These are phyloP conservation scores for Penicillium turbatum DNA, from an alignment of 495 filamentous ascomycete genomes.

Conservation along the genomic window DNA sequence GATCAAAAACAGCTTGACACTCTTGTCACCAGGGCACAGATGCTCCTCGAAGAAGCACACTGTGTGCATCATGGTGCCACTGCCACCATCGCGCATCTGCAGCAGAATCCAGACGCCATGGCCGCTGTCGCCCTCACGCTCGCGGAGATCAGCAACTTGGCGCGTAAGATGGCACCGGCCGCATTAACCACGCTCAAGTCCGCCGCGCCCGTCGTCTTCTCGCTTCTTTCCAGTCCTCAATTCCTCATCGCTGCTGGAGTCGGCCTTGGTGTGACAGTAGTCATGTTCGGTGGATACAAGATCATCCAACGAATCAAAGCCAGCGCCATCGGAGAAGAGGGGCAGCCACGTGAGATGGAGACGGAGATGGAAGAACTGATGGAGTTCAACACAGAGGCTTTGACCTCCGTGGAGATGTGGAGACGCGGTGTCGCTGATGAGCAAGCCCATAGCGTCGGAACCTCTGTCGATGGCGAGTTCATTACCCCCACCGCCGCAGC, in stretches of 20 bases:
- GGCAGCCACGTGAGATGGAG: slow-evolving; percentile 4
- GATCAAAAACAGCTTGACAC: slow-evolving; percentile 56
- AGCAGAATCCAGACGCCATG: slow-evolving; percentile 87
- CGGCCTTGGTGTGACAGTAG: slow-evolving; percentile 81
- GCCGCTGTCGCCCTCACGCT: slow-evolving; percentile 91
- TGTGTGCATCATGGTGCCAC: slow-evolving; percentile 82
- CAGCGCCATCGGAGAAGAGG: slow-evolving; percentile 12
- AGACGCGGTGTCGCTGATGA: slow-evolving; percentile 75
- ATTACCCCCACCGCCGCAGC: slow-evolving; percentile 73
- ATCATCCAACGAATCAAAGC: slow-evolving; percentile 80
- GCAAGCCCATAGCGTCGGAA: slow-evolving; percentile 54
- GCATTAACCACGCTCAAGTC: slow-evolving; percentile 71
- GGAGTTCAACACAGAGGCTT: slow-evolving; percentile 48
- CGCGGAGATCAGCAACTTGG: slow-evolving; percentile 80
- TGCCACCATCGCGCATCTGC: slow-evolving; percentile 77
- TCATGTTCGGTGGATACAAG: slow-evolving; percentile 94
- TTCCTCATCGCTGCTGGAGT: slow-evolving; percentile 91
- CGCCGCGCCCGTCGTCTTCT: slow-evolving; percentile 77
- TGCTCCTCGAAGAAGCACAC: slow-evolving; percentile 75
- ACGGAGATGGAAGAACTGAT: slow-evolving; percentile 55
- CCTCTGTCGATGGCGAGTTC: slow-evolving; percentile 78
- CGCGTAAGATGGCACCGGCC: slow-evolving; percentile 78
- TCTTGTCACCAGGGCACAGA: slow-evolving; percentile 65
- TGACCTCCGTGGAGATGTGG: slow-evolving; percentile 75
- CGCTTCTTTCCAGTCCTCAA: slow-evolving; percentile 81